Base-by-base conservation (phyloP, 192 early-diverging fungal genomes). In the Linnemannia zychae region DNA sequence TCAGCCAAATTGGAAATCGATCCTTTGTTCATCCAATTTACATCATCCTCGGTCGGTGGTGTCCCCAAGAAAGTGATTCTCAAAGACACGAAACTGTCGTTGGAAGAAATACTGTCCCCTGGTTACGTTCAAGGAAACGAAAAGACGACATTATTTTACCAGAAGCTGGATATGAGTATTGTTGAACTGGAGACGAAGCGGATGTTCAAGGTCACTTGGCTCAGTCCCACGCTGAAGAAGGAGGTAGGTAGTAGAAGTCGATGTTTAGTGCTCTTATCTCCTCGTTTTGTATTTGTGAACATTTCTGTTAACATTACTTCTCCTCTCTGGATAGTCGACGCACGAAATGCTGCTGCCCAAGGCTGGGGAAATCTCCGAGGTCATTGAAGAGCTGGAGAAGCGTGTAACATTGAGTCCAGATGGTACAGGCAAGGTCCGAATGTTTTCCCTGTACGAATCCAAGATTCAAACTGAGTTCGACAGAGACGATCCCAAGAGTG, bases 141-240 rank as follows among this genome's bases (percentile, higher is more conserved):
- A 13, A 70, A 67, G 48, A 87, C 87, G 48, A 76, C 90, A 16
- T 74, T 99, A 13, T 92, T 89, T 73, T 99, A 98, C 85, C 97
- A 99, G 82, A 89, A 96, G 60, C 73, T 98, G 65, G 95, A 97
- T 44, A 90, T 97, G 28, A 90, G 92, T 48, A 89, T 98, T 24
- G 81, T 89, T 33, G 97, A 99, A 86, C 86, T 98, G 31, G 97
- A 98, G 72, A 93, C 77, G 44, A 97, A 97, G 85, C 91, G 93
- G 49, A 82, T 78, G 66, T 73, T 98, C 16, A 94, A 93, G 40
- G 89, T 98, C 9, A 90, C 80, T 16, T 95, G 89, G 80, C 88
- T 97, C 20, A 93, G 94, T 49, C 89, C 89, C 5, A 89, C 87
- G 24, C 84, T 93, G 69, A 93, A 93, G 74, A 95, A 97, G n/a